A percentile compares a stretch with the other conserved stretches of the same genome.
phyloP scores from a whole-genome alignment of 805 yeast genomes.

The Nakazawaea ishiwadae region DNA sequence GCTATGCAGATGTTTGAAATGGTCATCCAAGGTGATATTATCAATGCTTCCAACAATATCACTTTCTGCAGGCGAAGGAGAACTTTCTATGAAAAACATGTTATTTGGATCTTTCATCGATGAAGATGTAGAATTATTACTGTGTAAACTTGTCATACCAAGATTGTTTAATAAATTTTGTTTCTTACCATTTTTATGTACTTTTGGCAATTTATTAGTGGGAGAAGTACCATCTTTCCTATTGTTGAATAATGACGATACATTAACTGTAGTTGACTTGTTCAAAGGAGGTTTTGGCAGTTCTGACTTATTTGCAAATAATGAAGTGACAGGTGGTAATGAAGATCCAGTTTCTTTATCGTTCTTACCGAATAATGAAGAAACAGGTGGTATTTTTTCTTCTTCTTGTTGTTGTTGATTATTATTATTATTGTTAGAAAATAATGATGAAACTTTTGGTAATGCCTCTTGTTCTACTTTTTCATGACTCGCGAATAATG shows the following conservation, averaged over 20 bases:
- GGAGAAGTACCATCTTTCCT: too few relatives aligned
- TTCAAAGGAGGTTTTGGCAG: too few relatives aligned
- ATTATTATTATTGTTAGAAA: neutral
- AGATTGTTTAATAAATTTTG: conserved; percentile 8
- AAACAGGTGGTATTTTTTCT: neutral
- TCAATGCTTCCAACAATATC: conserved; percentile 15
- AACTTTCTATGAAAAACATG: conserved; percentile 28
- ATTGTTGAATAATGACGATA: too few relatives aligned
- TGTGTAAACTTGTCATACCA: conserved; percentile 10
- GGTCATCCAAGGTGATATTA: conserved; percentile 10
- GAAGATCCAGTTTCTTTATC: neutral
- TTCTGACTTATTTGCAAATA: too few relatives aligned
- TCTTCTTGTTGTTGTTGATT: neutral
- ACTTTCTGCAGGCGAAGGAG: conserved; percentile 24
- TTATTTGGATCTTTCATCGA: conserved; percentile 10
- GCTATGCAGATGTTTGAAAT: too few relatives aligned
- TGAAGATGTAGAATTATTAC: neutral
- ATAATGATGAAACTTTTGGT: conserved; percentile 1
- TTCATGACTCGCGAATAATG: neutral
- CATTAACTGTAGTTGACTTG: too few relatives aligned
- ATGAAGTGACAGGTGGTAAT: conserved; percentile 3
- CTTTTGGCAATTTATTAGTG: too few relatives aligned
- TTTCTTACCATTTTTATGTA: conserved; percentile 3
- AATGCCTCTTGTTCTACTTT: neutral
- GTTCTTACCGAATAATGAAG: neutral